Evolutionary conservation across 108 stramenopile species (phyloP), one percentile per base, ranked within the genome.

Genomic region (Nannochloropsis salina): DNA sequence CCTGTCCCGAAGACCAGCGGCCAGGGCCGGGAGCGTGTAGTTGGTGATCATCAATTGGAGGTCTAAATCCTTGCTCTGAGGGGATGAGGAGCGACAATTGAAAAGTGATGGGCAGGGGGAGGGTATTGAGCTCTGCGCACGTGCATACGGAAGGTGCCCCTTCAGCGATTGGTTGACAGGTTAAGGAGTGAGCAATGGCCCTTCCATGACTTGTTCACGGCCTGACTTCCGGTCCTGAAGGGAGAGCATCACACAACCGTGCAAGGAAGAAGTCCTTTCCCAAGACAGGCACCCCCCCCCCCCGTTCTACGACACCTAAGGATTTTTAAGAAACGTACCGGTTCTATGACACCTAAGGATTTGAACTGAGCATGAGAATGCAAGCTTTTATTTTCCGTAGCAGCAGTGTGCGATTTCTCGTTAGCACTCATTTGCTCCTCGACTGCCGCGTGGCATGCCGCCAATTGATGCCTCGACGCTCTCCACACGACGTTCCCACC

Each of bases 1-100:
- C 22, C 97, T 91, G 89, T 98, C 97, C 80, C 97, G 88, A 10
- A 98, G 89, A 43, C 96, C 97, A 84, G 92, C 89, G 81, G 97
- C 97, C 45, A 98, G 91, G 15, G 94, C 91, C 9, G 95, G 90
- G 41, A 94, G 94, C 3, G 97, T 97, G 85, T 96, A 98, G 88
- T 96, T 97, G 79, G 94, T 91, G 22, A 94, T 92, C 88, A 98
- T 42, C 1, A 94, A 81, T 41, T 94, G 91, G 93, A 98, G 94
- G 86, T 98, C 97, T 80, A 94, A 94, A 21, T 92, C 90, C n/a
- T 96, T 95, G 91, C 96, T 96, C 87, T 88, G 84, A 15, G 21
- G 40, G 20, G 42, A 41, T 15, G 43, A 82, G 21, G 40, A 31
- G 44, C 9, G 12, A 40, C 83, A 83, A 10, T 44, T 0, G 44